Evolutionary conservation across 768 basidiomycete genomes (phyloP).

Genomic region (Ramaria sp.): DNA sequence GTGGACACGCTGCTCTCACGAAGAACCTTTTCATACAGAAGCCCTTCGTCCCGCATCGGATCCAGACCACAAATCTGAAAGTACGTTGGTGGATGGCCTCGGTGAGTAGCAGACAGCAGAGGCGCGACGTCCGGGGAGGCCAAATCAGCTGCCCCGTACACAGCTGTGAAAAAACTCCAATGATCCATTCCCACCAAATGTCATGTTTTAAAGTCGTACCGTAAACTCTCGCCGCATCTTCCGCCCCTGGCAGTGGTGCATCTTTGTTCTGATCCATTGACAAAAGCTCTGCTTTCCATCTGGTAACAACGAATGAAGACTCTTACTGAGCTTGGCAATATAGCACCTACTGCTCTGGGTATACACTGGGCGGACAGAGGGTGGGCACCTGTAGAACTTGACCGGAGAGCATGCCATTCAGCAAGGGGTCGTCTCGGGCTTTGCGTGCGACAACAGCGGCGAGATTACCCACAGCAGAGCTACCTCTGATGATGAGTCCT

Average conservation of each 20-base stretch:
- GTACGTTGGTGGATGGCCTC: slow-evolving; percentile 15
- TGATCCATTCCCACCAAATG: not conserved
- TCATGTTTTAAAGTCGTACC: not conserved
- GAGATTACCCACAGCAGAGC: slow-evolving; percentile 16
- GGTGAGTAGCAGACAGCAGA: slow-evolving; percentile 14
- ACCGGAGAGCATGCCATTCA: slow-evolving; percentile 15
- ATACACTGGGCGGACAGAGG: slow-evolving; percentile 13
- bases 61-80: slow-evolving; percentile 19
- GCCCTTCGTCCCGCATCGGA: slow-evolving; percentile 20
- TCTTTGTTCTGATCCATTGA: slow-evolving; percentile 16
- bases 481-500: slow-evolving; percentile 18
- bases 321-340: not conserved
- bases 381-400: slow-evolving; percentile 15
- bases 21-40: slow-evolving; percentile 17
- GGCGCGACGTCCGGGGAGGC: slow-evolving; percentile 10
- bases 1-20: slow-evolving; percentile 15
- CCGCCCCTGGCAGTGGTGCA: slow-evolving; percentile 8
- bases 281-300: slow-evolving; percentile 14
- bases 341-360: slow-evolving; percentile 16
- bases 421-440: slow-evolving; percentile 16
- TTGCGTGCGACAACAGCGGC: slow-evolving; percentile 15
- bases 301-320: not conserved
- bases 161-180: too few species aligned
- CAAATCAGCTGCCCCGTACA: not conserved
- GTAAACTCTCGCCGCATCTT: not conserved